Percentiles rank a stretch among this genome's conserved stretches.
Conservation (phyloP, 768 basidiomycete species). For the Russula foetens region DNA sequence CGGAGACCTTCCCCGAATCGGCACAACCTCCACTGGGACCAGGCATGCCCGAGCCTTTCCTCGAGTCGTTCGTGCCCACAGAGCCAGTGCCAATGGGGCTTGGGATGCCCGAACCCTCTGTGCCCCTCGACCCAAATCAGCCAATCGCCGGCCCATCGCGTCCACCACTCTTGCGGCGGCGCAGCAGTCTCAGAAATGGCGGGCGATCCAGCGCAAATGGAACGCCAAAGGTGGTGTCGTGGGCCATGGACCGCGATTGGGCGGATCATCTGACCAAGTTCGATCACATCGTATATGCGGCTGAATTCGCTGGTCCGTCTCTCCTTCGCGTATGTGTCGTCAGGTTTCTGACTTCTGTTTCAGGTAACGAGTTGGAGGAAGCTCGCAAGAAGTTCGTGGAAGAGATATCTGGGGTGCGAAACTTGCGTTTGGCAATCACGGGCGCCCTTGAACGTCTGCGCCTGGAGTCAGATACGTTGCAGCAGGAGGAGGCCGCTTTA, state of each 20-base stretch:
- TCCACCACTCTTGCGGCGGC: slow-evolving; percentile 36
- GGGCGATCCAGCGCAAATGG: slow-evolving; percentile 39
- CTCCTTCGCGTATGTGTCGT: neutral
- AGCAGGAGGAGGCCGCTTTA: slow-evolving; percentile 34
- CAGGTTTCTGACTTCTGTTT: neutral
- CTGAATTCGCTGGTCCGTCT: slow-evolving; percentile 33
- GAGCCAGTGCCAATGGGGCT: neutral
- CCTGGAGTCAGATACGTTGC: slow-evolving; percentile 34
- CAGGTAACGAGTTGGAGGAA: slow-evolving; percentile 55
- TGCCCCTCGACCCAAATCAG: slow-evolving; percentile 16
- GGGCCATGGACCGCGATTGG: slow-evolving; percentile 64
- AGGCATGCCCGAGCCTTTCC: neutral
- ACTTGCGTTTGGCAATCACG: slow-evolving; percentile 46
- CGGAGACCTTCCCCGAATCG: neutral
- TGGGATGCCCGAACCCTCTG: neutral
- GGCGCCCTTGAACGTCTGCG: slow-evolving; percentile 33
- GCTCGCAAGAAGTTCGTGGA: slow-evolving; percentile 49
- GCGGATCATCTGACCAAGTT: slow-evolving; percentile 47
- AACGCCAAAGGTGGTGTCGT: slow-evolving; percentile 59
- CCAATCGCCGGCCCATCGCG: slow-evolving; percentile 17
- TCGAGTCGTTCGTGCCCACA: neutral
- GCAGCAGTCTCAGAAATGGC: slow-evolving; percentile 51
- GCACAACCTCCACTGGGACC: neutral
- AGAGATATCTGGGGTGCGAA: slow-evolving; percentile 53
- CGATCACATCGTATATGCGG: slow-evolving; percentile 32